Evolutionary conservation across 768 basidiomycete species (phyloP).

Genomic region (Termitomyces sp.): DNA sequence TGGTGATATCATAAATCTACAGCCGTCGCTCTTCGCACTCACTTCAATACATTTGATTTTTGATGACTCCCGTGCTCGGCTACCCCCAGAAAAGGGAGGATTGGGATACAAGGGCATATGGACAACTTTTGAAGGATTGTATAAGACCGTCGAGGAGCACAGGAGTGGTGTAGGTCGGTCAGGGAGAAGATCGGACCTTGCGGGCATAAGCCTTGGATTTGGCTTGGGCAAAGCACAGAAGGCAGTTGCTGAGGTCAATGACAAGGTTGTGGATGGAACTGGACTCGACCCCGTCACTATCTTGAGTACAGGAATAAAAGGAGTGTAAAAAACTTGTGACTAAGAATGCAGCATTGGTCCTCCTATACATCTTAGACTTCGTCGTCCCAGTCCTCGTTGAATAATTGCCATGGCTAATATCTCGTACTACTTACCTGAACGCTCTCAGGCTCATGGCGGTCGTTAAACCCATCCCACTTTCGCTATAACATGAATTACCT

Average conservation of each 20-base stretch:
- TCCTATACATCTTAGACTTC: no score
- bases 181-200: slow-evolving; percentile 36
- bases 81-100: slow-evolving; percentile 52
- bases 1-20: slow-evolving; percentile 51
- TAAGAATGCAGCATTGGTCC: no score
- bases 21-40: slow-evolving; percentile 56
- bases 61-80: slow-evolving; percentile 62
- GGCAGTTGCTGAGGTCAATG: slow-evolving; percentile 22
- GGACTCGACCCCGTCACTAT: slow-evolving; percentile 28
- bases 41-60: slow-evolving; percentile 55
- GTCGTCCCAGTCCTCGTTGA: no score
- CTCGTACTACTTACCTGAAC: no score
- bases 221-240: slow-evolving; percentile 26
- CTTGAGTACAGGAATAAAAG: slow-evolving; percentile 1
- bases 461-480: no score
- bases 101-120: slow-evolving; percentile 60
- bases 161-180: slow-evolving; percentile 31
- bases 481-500: no score
- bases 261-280: slow-evolving; percentile 22
- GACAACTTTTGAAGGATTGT: slow-evolving; percentile 56
- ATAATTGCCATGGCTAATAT: no score
- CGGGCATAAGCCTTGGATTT: slow-evolving; percentile 45
- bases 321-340: no score
- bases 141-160: slow-evolving; percentile 52
- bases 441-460: no score